Evolutionary conservation across 495 filamentous ascomycete genomes (phyloP), one percentile per base, ranked within the genome.

Genomic region (Xylona heveae): DNA sequence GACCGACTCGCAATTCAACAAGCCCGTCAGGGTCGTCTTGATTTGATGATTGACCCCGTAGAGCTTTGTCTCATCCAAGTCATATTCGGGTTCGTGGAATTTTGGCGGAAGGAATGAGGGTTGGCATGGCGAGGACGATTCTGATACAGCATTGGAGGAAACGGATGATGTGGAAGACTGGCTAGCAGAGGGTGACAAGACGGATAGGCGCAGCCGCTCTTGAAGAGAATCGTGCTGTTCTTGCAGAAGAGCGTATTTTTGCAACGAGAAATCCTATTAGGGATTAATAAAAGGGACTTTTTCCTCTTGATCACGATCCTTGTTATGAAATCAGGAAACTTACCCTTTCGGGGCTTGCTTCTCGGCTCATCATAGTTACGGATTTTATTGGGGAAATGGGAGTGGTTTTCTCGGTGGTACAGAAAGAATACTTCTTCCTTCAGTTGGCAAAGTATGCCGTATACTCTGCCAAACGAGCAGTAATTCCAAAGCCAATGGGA

Each of bases 21-120:
- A 54, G 42, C 71, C 68, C 3, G 71, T 76, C 38, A 76, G 45
- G 7, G 66, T 65, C 10, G 58, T 54, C 50, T 76, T 76, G 47
- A 74, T 70, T 28, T 66, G 58, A 40, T 66, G 58, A 50, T 72
- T 74, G 46, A 74, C 60, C 28, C 64, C 51, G 47, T 56, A 62
- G 19, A 71, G 54, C 40, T 58, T 60, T 33, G 53, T 49, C 33
- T 70, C 61, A n/a, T n/a, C n/a, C n/a, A n/a, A n/a, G 35, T 63
- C 62, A 10, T 55, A 43, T 10, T 59, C 61, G 29, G 69, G 49
- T 29, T 61, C 58, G 18, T 45, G 17, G n/a, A 13, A 42, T 16
- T 48, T 25, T 14, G 43, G 37, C 5, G 42, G 38, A 34, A 38
- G 25, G 19, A 21, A 30, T 5, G 38, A 34, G 16, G 35, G 40